A percentile compares a stretch with the other conserved stretches of the same genome.
These are phyloP conservation scores for Neonectria coccinea DNA, from an alignment of 2,329 filamentous ascomycete species.

Conservation along the genomic window DNA sequence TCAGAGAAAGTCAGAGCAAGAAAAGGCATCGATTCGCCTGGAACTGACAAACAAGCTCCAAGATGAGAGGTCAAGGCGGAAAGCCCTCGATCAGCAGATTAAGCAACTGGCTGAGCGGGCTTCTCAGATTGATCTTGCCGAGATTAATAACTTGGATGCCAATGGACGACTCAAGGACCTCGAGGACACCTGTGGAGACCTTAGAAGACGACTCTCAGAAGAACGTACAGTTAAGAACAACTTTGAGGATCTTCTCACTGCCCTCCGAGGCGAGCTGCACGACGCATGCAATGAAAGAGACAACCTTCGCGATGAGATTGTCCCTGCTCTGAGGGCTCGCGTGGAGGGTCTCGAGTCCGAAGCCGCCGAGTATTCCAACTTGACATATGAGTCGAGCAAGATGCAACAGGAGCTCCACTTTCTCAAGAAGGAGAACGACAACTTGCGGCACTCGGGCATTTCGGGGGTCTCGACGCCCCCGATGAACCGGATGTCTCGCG, in stretches of 20 bases:
- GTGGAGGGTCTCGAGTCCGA: constrained; percentile 83
- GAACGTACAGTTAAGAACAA: constrained; percentile 91
- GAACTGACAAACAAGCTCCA: constrained; percentile 89
- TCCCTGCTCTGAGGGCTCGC: constrained; percentile 80
- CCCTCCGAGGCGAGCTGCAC: constrained; percentile 84
- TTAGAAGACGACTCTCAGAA: constrained; percentile 83
- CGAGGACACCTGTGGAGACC: constrained; percentile 83
- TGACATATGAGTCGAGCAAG: constrained; percentile 83
- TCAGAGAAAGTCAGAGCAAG: constrained; percentile 87
- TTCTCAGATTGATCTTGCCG: constrained; percentile 67
- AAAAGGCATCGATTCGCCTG: constrained; percentile 86
- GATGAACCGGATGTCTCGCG: constrained; percentile 44
- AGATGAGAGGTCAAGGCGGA: constrained; percentile 82
- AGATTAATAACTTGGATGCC: constrained; percentile 68
- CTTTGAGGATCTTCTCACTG: constrained; percentile 90
- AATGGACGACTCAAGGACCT: constrained; percentile 78
- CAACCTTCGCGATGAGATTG: constrained; percentile 88
- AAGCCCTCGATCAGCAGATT: constrained; percentile 85
- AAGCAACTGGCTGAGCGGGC: constrained; percentile 84
- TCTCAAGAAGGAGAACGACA: constrained; percentile 75
- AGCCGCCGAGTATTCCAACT: constrained; percentile 76
- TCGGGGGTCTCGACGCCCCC: constrained; percentile 39
- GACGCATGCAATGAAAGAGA: constrained; percentile 89
- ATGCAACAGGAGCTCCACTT: constrained; percentile 87
- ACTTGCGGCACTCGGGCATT: constrained; percentile 59